These are phyloP conservation scores for Penicillium canariense DNA, from an alignment of 495 filamentous ascomycete genomes.

Conservation along the genomic window DNA sequence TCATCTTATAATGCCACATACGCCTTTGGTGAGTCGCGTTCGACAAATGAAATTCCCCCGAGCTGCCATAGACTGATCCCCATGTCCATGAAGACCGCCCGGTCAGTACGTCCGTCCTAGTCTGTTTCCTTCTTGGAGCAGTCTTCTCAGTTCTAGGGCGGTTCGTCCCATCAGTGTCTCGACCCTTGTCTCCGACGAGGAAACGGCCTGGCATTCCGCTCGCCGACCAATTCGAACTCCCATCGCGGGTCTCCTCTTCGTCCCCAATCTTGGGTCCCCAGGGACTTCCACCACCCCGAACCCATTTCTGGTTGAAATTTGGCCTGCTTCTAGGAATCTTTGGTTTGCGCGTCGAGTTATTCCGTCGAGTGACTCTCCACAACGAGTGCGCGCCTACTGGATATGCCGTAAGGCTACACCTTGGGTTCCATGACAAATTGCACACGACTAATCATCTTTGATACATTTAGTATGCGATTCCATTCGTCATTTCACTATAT, in stretches of 20 bases:
- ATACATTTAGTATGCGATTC: constrained; percentile 33
- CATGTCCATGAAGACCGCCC: constrained; percentile 37
- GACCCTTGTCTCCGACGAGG: constrained; percentile 15
- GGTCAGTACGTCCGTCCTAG: constrained; percentile 35
- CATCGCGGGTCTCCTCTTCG: constrained; percentile 14
- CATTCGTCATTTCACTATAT: constrained; percentile 44
- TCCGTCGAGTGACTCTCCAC: constrained; percentile 34
- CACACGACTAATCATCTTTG: constrained; percentile 7
- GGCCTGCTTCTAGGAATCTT: constrained; percentile 27
- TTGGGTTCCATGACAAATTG: neutral
- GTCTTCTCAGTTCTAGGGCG: constrained; percentile 34
- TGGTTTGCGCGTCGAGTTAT: constrained; percentile 40
- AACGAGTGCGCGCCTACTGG: constrained; percentile 41
- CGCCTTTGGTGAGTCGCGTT: constrained; percentile 39
- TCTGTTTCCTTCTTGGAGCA: constrained; percentile 36
- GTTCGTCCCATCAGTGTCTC: constrained; percentile 22
- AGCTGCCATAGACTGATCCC: constrained; percentile 9
- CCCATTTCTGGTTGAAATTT: constrained; percentile 27
- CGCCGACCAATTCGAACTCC: constrained; percentile 22
- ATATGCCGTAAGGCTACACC: constrained; percentile 36
- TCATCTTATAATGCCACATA: constrained; percentile 40
- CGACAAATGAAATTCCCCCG: neutral
- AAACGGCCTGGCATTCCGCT: constrained; percentile 21
- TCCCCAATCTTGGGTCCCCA: constrained; percentile 8
- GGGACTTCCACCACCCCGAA: constrained; percentile 6